Base-by-base conservation (phyloP, 805 yeast species). In the Schwanniomyces yamadae region DNA sequence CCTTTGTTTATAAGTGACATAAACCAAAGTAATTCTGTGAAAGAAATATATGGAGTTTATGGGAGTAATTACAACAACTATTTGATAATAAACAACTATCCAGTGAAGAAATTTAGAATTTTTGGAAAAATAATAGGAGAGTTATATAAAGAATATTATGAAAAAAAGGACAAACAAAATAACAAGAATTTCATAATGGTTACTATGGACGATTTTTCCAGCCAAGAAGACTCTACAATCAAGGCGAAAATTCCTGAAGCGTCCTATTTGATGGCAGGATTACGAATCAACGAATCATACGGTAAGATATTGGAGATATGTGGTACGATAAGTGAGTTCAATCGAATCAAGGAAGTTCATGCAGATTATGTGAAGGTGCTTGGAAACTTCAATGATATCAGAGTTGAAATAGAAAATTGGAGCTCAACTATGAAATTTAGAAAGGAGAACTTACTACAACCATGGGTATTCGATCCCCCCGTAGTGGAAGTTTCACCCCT, bases 121-220 rank as follows among this genome's bases (percentile, higher is more conserved):
- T 36, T 44, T 17, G 73, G 73, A 2, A 48, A 55, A 6, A 43
- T 67, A 9, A 44, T 39, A 50, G 64, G 38, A 25, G 64, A 24
- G 29, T 44, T 16, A 22, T 45, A 36, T 30, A 48, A 37, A 21
- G 50, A 46, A 12, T 31, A 23, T 16, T n/a, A n/a, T n/a, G 37
- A 34, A 5, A 25, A 31, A 2, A 12, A n/a, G 24, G 31, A 13
- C 7, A 28, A 20, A 23, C 14, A 11, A 11, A 25, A 28, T 20
- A 23, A 39, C 15, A 25, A 31, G n/a, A 41, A 41, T 22, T 51
- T 38, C 33, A 33, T 46, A 17, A 23, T 55, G 13, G 9, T 67
- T 6, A 40, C 47, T 5, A 20, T 68, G 3, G 73, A 68, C 35
- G 73, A 68, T 42, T 53, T 41, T 14, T 65, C 70, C 10, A 60